These are phyloP conservation scores for Rhodamnia rubescens DNA, from an alignment of 345 rosid species.

Conservation along the genomic window DNA sequence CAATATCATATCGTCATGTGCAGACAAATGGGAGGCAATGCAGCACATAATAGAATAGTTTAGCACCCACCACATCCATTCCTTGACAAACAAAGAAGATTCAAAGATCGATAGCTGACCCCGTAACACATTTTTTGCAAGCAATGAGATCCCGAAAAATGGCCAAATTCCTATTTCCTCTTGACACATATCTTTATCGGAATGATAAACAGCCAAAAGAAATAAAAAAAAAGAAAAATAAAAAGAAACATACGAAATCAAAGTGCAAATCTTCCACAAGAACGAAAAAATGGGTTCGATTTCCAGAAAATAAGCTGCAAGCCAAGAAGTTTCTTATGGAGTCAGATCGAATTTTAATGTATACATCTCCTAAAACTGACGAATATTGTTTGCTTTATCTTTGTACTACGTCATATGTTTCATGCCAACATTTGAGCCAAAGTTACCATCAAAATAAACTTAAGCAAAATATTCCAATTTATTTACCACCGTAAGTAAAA, in stretches of 20 bases:
- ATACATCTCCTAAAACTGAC: background rate
- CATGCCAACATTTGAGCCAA: background rate
- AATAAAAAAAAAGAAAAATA: no score
- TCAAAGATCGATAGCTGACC: no score
- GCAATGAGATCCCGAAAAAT: background rate
- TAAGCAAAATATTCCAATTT: background rate
- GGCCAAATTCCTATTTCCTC: no score
- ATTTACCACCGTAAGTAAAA: background rate
- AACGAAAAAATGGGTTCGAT: background rate
- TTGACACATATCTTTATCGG: no score
- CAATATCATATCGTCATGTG: background rate
- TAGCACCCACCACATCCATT: background rate
- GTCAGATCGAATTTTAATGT: background rate
- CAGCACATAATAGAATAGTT: background rate
- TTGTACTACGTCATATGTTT: background rate
- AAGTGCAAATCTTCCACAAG: no score
- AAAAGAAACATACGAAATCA: no score
- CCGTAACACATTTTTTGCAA: background rate
- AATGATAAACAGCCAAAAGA: no score
- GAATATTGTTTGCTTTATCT: background rate
- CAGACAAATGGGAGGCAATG: background rate
- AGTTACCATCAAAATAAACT: background rate
- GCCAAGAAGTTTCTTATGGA: background rate
- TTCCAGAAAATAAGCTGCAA: background rate
- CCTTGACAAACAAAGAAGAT: background rate